phyloP scores from a whole-genome alignment of 345 rosid species.

The Turnera subulata region DNA sequence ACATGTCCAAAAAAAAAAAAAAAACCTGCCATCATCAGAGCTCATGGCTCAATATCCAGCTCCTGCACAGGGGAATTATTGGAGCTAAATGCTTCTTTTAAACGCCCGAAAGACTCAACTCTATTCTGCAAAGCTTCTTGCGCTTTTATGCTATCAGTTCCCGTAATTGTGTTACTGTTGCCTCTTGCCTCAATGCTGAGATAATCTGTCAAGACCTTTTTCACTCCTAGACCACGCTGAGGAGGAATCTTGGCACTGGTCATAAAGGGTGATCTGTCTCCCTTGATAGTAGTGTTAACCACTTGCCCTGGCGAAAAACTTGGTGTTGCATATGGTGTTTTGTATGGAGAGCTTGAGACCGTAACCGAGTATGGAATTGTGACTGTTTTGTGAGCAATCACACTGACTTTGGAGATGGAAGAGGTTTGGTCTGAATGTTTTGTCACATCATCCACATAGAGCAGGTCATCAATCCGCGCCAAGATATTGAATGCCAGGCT shows the following conservation, averaged over 20 bases:
- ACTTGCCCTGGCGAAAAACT: slow-evolving; percentile 63
- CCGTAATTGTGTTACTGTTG: slow-evolving; percentile 25
- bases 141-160: slow-evolving; percentile 21
- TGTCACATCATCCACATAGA: slow-evolving; percentile 78
- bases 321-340: slow-evolving; percentile 63
- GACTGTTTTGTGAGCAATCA: slow-evolving; percentile 43
- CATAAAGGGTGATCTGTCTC: slow-evolving; percentile 49
- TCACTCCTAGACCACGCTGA: slow-evolving; percentile 43
- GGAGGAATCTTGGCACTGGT: slow-evolving; percentile 43
- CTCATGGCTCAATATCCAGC: too few species aligned
- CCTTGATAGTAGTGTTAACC: slow-evolving; percentile 53
- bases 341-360: slow-evolving; percentile 60
- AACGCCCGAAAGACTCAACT: slow-evolving; percentile 19
- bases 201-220: slow-evolving; percentile 68
- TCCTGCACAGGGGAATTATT: slow-evolving; percentile 7
- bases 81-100: not conserved
- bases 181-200: slow-evolving; percentile 46
- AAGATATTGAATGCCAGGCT: slow-evolving; percentile 88
- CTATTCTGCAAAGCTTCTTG: slow-evolving; percentile 24
- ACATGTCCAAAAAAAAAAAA: not conserved
- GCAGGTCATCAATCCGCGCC: slow-evolving; percentile 85
- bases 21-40: not conserved
- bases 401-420: slow-evolving; percentile 50
- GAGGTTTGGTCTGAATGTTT: slow-evolving; percentile 64
- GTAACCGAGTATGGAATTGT: slow-evolving; percentile 50